Base-by-base conservation (phyloP, 2,329 filamentous ascomycete genomes). In the Ascochyta clinopodiicola region DNA sequence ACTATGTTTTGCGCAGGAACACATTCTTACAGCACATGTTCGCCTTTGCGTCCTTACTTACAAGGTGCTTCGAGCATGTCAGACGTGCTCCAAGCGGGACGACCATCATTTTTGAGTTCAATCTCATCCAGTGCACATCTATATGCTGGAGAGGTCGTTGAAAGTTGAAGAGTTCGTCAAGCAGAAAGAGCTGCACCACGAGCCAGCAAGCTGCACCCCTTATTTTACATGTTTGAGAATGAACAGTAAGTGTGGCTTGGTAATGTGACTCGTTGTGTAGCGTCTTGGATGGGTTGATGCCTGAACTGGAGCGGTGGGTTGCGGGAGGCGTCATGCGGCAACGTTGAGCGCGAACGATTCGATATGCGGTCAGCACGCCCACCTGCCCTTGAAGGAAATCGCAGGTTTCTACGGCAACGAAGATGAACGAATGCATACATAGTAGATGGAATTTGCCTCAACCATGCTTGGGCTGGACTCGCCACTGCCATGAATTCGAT, bases 401-500 rank as follows among this genome's bases (percentile, higher is more conserved):
- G 9, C 2, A 31, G 12, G 29, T 31, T 31, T 31, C 12, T 12
- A 13, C 10, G 29, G 29, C 12, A 31, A 31, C 29, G 29, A 31
- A 31, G 12, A 31, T 5, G 29, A 29, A 29, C 13, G 12, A 21
- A 27, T n/a, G 13, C 12, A 12, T 17, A 17, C 17, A 17, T 17
- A 17, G 17, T 17, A 17, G 17, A 2, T 29, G 17, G 15, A 29
- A 10, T 3, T 27, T 21, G 42, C 19, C 21, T 39, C 42, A 8
- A 8, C n/a, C 25, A 25, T 2, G 38, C 9, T 17, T 43, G 40
- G 22, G 17, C 13, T 32, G 3, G 15, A n/a, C 25, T 56, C 31
- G 52, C 46, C 46, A 56, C 46, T 37, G 52, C 36, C 35, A 50
- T 40, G 45, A 22, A 56, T 15, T 32, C 21, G 15, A n/a, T 2